Evolutionary conservation across 352 stramenopile species (phyloP).

Genomic region (Pythium sp.): DNA sequence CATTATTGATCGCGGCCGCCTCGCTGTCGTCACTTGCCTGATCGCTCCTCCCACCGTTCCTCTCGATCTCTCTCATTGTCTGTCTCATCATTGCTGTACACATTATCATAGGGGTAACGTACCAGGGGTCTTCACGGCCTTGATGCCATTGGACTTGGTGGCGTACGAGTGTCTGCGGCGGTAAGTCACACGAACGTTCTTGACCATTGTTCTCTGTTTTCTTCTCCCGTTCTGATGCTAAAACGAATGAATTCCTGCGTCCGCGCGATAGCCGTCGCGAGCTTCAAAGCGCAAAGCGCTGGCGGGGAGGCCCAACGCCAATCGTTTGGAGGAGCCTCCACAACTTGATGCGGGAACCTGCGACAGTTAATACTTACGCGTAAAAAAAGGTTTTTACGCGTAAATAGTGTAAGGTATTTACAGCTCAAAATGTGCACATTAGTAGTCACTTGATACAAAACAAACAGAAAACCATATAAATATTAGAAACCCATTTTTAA

Average conservation of each 20-base stretch:
- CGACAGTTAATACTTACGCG: not conserved
- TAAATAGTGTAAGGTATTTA: not conserved
- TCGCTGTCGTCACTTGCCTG: not conserved
- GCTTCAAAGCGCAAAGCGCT: constrained; percentile 12
- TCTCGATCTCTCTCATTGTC: not conserved
- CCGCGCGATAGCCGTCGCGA: constrained; percentile 4
- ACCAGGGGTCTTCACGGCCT: constrained; percentile 96
- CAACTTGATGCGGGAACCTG: not conserved
- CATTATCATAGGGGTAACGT: constrained; percentile 22
- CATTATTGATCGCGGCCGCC: not conserved
- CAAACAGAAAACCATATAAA: not conserved
- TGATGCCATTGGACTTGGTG: constrained; percentile 93
- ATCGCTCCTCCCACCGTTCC: not conserved
- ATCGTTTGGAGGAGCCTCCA: constrained; percentile 32
- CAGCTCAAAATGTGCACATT: not conserved
- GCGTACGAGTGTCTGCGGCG: constrained; percentile 96
- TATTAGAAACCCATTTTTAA: not conserved
- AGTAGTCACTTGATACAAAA: not conserved
- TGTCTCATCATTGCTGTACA: not conserved
- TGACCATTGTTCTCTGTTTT: constrained; percentile 84
- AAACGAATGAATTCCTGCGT: constrained; percentile 36
- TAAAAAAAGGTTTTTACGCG: constrained; percentile 8
- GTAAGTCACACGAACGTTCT: constrained; percentile 96
- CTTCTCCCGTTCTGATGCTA: constrained; percentile 71
- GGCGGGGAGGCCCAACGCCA: constrained; percentile 34